Evolutionary conservation across 768 basidiomycete genomes (phyloP), one percentile per base, ranked within the genome.

Genomic region (Asterophora parasitica): DNA sequence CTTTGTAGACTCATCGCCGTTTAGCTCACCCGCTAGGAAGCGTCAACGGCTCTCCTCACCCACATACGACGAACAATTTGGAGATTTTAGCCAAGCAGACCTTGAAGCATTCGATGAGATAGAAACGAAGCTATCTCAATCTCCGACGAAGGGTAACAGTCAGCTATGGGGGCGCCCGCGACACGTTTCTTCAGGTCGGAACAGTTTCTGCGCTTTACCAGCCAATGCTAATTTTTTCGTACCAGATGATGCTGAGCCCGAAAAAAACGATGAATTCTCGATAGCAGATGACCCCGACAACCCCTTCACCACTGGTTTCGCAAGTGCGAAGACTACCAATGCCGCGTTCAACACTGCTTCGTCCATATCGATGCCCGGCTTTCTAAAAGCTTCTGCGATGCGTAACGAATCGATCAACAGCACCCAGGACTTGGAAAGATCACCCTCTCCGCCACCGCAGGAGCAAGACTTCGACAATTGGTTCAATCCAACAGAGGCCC

Each of bases 31-130:
- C n/a, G 58, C 67, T 8, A 67, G 69, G 33, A 87, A 87, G 63
- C 72, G 79, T 16, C 77, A 77, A 54, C 72, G 84, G 34, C 71
- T 84, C 23, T 82, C 83, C 0, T 85, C 83, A 0, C 83, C 85
- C 1, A 78, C 78, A 16, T 83, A 81, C 51, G 83, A 84, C 51
- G 68, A 73, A 38, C 75, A 75, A 52, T 58, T 78, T 17, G 65
- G 52, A 6, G 75, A 75, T 16, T 59, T 80, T 44, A 84, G 74
- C 42, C 74, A 78, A 50, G 75, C 79, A 28, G 76, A 83, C 46
- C 59, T 85, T 9, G 65, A 67, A 30, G 80, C 76, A 3, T 74
- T 81, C 37, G 81, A 83, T 58, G 67, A 67, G 31, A 59, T 82
- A 9, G 76, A 82, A 23, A 65, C 77, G 4, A 77, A 78, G 13